Evolutionary conservation across 2,329 filamentous ascomycete species (phyloP).

Genomic region (Podosphaera xanthii): DNA sequence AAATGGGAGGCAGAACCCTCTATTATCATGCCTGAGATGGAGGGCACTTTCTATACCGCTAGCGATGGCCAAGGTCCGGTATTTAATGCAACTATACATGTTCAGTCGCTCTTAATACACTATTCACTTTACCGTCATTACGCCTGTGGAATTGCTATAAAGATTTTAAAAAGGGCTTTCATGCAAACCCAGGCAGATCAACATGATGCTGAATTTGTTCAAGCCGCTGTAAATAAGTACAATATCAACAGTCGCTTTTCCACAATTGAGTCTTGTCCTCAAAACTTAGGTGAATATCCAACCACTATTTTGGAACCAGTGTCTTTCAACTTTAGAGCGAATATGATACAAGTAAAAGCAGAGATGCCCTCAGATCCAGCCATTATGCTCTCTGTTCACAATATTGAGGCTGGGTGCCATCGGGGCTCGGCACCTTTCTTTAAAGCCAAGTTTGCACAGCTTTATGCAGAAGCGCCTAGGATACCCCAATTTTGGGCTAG

Average conservation of each 20-base stretch:
- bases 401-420: conserved; percentile 61
- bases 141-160: conserved; percentile 57
- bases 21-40: conserved; percentile 63
- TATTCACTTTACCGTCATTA: conserved; percentile 93
- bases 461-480: conserved; percentile 72
- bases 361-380: conserved; percentile 75
- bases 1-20: conserved; percentile 72
- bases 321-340: conserved; percentile 60
- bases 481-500: conserved; percentile 71
- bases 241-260: conserved; percentile 10
- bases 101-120: conserved; percentile 57
- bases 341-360: conserved; percentile 69
- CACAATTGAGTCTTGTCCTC: conserved; percentile 9
- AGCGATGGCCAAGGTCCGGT: conserved; percentile 74
- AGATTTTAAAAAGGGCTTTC: conserved; percentile 52
- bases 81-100: conserved; percentile 64
- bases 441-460: conserved; percentile 50
- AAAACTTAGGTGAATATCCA: conserved; percentile 9
- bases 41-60: conserved; percentile 62
- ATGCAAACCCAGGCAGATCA: conserved; percentile 26
- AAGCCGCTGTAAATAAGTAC: conserved; percentile 6
- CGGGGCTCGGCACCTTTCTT: conserved; percentile 72
- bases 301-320: conserved; percentile 36
- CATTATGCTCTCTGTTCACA: conserved; percentile 74
- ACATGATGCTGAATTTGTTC: conserved; percentile 19